Conservation (phyloP, 2,329 filamentous ascomycete species). For the Verticillium zaregamsianum region DNA sequence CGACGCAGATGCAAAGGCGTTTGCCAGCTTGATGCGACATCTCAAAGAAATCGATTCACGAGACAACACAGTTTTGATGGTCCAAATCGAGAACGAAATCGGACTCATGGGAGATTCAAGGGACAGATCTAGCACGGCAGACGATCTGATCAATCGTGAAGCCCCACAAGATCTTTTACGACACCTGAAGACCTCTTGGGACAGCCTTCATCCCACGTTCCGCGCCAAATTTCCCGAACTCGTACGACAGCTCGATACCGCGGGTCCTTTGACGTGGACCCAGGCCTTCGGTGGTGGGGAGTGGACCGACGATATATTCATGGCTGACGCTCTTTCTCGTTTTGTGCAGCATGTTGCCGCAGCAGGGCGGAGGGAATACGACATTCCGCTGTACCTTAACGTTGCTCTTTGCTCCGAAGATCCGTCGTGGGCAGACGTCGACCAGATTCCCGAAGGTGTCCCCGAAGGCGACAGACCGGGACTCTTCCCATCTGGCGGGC, state of each 20-base stretch:
- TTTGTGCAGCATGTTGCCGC: background rate
- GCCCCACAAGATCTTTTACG: background rate
- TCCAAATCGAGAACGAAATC: background rate
- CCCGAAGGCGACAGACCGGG: background rate
- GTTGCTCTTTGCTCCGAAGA: slow-evolving; percentile 10
- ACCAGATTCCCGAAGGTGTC: slow-evolving; percentile 10
- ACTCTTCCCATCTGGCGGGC: background rate
- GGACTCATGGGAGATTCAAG: background rate
- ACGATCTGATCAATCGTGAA: background rate
- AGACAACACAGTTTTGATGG: background rate
- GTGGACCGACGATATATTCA: background rate
- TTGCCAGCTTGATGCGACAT: background rate
- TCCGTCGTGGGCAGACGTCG: slow-evolving; percentile 2
- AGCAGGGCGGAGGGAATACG: background rate
- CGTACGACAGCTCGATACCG: too few species aligned
- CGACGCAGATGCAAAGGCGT: too few species aligned
- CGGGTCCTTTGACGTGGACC: background rate
- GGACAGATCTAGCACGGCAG: background rate
- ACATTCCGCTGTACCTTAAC: background rate
- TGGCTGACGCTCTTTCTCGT: background rate
- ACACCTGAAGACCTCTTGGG: too few species aligned
- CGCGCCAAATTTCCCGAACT: too few species aligned
- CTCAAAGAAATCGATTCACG: background rate
- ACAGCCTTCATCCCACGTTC: too few species aligned
- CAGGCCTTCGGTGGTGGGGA: background rate